phyloP scores from a whole-genome alignment of 257 asterid species.

The Primulina huaijiensis region DNA sequence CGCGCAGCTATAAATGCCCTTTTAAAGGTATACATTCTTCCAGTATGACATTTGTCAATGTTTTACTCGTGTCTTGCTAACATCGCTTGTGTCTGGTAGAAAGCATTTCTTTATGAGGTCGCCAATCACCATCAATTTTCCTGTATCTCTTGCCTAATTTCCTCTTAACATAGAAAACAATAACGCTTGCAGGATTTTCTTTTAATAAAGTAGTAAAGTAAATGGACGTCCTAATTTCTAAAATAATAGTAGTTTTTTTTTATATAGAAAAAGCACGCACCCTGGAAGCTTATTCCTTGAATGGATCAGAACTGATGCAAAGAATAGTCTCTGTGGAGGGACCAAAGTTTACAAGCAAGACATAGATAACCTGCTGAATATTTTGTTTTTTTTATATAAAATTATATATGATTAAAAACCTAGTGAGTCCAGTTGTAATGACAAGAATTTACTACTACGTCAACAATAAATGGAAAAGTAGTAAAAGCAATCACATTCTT shows the following conservation, averaged over 20 bases:
- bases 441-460: background rate
- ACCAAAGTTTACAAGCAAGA: background rate
- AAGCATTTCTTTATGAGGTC: conserved; percentile 6
- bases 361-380: background rate
- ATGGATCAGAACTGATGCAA: background rate
- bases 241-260: too few species aligned
- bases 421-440: conserved; percentile 8
- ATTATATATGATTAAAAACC: background rate
- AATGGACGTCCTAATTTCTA: background rate
- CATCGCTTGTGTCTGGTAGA: background rate
- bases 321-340: background rate
- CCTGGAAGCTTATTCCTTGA: background rate
- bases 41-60: conserved; percentile 6
- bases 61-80: background rate
- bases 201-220: background rate
- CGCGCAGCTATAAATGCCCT: conserved; percentile 74
- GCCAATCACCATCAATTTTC: background rate
- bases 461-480: background rate
- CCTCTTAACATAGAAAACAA: background rate
- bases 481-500: background rate
- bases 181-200: background rate
- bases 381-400: conserved; percentile 5
- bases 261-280: background rate
- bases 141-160: conserved; percentile 15
- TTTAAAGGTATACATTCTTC: conserved; percentile 53